Evolutionary conservation across 2,329 filamentous ascomycete species (phyloP).

Genomic region (Aureobasidium melanogenum): DNA sequence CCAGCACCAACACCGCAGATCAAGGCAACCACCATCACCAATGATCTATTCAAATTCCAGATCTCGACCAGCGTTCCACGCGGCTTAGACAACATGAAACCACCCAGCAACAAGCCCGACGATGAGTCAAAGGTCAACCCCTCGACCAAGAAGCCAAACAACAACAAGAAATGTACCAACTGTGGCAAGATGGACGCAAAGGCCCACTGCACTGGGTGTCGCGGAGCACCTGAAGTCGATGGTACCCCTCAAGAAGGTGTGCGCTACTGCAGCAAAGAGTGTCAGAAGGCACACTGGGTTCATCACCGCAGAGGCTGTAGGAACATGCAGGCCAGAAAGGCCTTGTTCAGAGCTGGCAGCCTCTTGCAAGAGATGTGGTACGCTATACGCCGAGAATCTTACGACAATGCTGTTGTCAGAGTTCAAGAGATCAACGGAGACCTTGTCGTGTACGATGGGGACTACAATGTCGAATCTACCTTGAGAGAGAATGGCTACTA

Average conservation of each 20-base stretch:
- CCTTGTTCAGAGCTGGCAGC: conserved; percentile 17
- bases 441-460: conserved; percentile 1
- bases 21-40: not conserved
- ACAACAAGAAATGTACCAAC: not conserved
- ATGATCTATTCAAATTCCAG: not conserved
- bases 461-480: not conserved
- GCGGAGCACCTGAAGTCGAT: not conserved
- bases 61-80: not conserved
- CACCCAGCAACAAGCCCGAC: not conserved
- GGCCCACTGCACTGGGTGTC: not conserved
- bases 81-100: not conserved
- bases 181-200: not conserved
- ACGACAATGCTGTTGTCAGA: not conserved
- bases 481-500: not conserved
- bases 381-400: conserved; percentile 1
- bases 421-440: not conserved
- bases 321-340: not conserved
- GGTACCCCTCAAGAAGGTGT: not conserved
- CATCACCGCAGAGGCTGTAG: conserved; percentile 11
- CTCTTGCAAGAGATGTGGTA: conserved; percentile 16
- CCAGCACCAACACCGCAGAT: not conserved
- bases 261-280: conserved; percentile 14
- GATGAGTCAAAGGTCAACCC: not conserved
- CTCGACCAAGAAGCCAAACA: not conserved
- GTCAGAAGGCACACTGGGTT: conserved; percentile 11